Evolutionary conservation across 192 early-diverging fungal genomes (phyloP), one percentile per base, ranked within the genome.

Genomic region (Umbelopsis ramanniana): DNA sequence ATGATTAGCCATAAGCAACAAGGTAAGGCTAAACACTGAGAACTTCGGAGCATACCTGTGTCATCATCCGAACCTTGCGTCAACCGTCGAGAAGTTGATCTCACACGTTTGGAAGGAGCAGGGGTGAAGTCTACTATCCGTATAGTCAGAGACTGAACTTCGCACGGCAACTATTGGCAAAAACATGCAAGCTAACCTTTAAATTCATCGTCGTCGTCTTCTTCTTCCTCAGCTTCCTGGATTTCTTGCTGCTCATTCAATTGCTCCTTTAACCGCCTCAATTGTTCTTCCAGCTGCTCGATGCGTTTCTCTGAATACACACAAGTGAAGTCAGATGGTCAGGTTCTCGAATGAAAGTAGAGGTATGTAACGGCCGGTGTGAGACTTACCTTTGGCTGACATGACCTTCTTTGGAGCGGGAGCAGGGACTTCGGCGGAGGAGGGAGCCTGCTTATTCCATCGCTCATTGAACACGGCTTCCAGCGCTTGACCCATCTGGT

Each of bases 381-480:
- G 48, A 50, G 48, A 5, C 17, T 7, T 63, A 63, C 57, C 57
- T 63, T 63, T 63, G 17, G 57, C 29, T 10, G 57, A 63, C 57
- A 63, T 63, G 57, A 6, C 3, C 33, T 14, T 63, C 71, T 66
- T 72, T 66, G 29, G 23, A 15, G 4, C 23, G 29, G 19, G 12
- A n/a, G n/a, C n/a, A n/a, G n/a, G n/a, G n/a, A n/a, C n/a, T n/a
- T n/a, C n/a, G n/a, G n/a, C n/a, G n/a, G n/a, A n/a, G n/a, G n/a
- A n/a, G n/a, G n/a, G 21, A 40, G 84, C 78, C 19, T 33, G 52
- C 21, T 85, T 78, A 0, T 74, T 63, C 94, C 92, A 95, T 26
- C 89, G 87, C 24, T 72, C 63, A 7, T 94, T 79, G 77, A 94
- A 95, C 0, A 91, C 70, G 10, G 75, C 50, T 74, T 95, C 88